A percentile compares a stretch with the other conserved stretches of the same genome.
Conservation (phyloP, 495 filamentous ascomycete genomes). For the Talaromyces liani region DNA sequence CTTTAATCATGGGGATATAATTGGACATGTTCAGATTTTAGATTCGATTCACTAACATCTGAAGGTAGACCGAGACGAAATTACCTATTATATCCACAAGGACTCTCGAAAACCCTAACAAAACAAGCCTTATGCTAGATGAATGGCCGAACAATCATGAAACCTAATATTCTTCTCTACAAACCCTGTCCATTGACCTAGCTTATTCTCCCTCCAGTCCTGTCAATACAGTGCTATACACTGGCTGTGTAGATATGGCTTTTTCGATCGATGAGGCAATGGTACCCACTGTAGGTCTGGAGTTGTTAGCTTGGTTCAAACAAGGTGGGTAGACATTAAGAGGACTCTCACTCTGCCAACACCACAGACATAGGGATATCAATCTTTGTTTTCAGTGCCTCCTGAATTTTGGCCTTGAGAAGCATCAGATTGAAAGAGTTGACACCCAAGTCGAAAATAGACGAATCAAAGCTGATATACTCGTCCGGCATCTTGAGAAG, state of each 20-base stretch:
- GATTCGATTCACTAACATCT: not conserved
- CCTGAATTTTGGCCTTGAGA: slow-evolving; percentile 14
- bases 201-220: slow-evolving; percentile 28
- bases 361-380: slow-evolving; percentile 9
- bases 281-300: slow-evolving; percentile 24
- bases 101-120: not conserved
- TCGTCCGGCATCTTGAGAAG: slow-evolving; percentile 12
- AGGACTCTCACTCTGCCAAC: slow-evolving; percentile 5
- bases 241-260: not conserved
- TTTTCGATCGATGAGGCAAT: slow-evolving; percentile 23
- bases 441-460: slow-evolving; percentile 30
- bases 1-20: not conserved
- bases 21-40: not conserved
- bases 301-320: not conserved
- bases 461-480: slow-evolving; percentile 19
- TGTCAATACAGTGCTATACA: slow-evolving; percentile 17
- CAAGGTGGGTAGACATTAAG: not conserved
- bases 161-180: slow-evolving; percentile 13
- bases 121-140: slow-evolving; percentile 12
- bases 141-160: slow-evolving; percentile 27
- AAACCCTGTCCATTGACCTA: slow-evolving; percentile 31
- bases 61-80: not conserved
- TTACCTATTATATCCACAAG: not conserved
- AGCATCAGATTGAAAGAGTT: slow-evolving; percentile 34
- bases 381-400: not conserved